Evolutionary conservation across 495 filamentous ascomycete genomes (phyloP).

Genomic region (Talaromyces wortmannii): DNA sequence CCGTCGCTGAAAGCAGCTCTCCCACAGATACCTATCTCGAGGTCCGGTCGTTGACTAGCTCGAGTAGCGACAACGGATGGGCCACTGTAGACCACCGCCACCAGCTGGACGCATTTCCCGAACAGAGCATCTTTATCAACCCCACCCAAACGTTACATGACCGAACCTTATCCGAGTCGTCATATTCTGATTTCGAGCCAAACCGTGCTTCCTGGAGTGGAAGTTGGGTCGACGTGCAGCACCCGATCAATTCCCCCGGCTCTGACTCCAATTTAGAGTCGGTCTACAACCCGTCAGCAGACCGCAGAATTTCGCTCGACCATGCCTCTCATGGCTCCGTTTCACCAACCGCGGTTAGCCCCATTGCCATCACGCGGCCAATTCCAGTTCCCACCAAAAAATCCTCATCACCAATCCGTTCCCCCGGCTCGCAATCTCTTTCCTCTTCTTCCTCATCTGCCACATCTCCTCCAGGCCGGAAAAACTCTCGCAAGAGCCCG

Average conservation of each 20-base stretch:
- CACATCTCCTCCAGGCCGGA: conserved; percentile 59
- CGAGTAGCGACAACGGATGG: conserved; percentile 83
- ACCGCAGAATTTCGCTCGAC: conserved; percentile 25
- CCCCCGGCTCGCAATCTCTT: conserved; percentile 46
- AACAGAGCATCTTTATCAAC: conserved; percentile 67
- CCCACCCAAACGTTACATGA: conserved; percentile 79
- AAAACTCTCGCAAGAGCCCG: conserved; percentile 66
- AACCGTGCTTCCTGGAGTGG: conserved; percentile 51
- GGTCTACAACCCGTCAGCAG: conserved; percentile 39
- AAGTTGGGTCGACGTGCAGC: conserved; percentile 74
- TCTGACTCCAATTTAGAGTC: conserved; percentile 62
- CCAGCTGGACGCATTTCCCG: conserved; percentile 45
- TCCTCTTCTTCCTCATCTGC: conserved; percentile 51
- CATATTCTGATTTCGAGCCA: conserved; percentile 55
- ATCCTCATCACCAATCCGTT: conserved; percentile 48
- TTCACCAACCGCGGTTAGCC: conserved; percentile 54
- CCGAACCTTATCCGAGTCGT: conserved; percentile 78
- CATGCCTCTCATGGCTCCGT: conserved; percentile 38
- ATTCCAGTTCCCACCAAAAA: conserved; percentile 64
- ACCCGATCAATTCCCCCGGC: conserved; percentile 61
- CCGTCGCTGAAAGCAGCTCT: conserved; percentile 62
- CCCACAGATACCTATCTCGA: conserved; percentile 79
- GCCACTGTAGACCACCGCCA: conserved; percentile 58
- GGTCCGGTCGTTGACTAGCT: conserved; percentile 68
- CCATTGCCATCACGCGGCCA: conserved; percentile 55